Base-by-base conservation (phyloP, 225 moss, liverwort and hornwort species). In the Polytrichum formosum region DNA sequence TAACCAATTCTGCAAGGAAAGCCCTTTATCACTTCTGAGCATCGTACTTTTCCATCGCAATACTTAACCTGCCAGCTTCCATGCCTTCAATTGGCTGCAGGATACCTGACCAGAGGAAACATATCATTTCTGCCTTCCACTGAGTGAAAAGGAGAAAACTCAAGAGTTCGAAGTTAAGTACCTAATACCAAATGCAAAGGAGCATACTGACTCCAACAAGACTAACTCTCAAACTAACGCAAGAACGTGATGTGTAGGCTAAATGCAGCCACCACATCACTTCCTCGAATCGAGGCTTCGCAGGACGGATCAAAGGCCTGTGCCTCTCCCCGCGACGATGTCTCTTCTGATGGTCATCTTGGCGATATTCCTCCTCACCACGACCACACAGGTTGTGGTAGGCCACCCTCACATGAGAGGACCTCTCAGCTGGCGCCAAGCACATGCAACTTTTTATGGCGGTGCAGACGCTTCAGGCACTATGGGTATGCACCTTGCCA, bases 401-500 rank as follows among this genome's bases (percentile, higher is more conserved):
- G 84, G 79, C 37, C 64, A 26, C 33, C 74, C 74, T 67, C 87
- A 87, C 63, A 62, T 79, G 28, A 79, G 84, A 68, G 77, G 81
- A 70, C 78, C 73, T 10, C 63, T 77, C 61, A 73, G 72, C 33
- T 87, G 84, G 87, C 84, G 84, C 67, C 79, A 67, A 79, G 84
- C 87, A 58, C 87, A 87, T 70, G 84, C 87, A 28, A 87, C 84
- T 54, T 87, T 87, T 69, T 87, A 84, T 16, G 87, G 87, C 31
- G 87, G 87, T 75, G 81, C 79, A 58, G 87, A 87, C 81, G 87
- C 84, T 35, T 87, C 87, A 77, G 81, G 87, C 74, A 87, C 87
- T 28, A 87, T 87, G 87, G 87, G 84, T 87, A 87, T 33, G 19
- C 46, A 46, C 46, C 46, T 46, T 46, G 46, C 16, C 46, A 46